Evolutionary conservation across 1,139 yeast genomes (phyloP), one percentile per base, ranked within the genome.

Genomic region (Geotrichum restrictum): DNA sequence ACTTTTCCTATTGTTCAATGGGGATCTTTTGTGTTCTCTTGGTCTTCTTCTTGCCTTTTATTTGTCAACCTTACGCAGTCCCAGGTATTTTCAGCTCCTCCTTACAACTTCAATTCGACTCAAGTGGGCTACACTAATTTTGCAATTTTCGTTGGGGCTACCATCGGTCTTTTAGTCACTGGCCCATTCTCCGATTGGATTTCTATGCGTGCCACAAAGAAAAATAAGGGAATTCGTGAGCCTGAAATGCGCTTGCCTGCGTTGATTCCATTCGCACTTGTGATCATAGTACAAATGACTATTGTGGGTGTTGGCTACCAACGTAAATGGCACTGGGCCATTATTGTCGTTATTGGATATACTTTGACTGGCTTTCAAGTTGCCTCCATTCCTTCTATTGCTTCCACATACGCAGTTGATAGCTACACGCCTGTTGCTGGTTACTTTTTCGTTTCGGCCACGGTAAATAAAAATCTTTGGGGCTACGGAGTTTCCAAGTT

Each of bases 301-400:
- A 74, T 86, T 75, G 86, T 86, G 72, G 94, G 94, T 37, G 81
- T 85, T 34, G 94, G 94, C 16, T 76, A 82, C 7, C 85, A 83
- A 13, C 81, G 79, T 54, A 72, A 73, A 37, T 68, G 78, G 56
- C 75, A 80, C 73, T 82, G 88, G 81, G 78, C 76, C 79, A 79
- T 64, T 1, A 56, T 64, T 4, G 52, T 60, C 31, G 56, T 66
- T 48, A 34, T 67, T 65, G 11, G 64, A 63, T 42, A 67, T 64
- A 70, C n/a, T 78, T 40, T 34, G 14, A 33, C 18, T 14, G 19
- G 39, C 14, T 22, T 43, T 24, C 31, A 43, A 43, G 31, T 43
- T 33, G 38, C 38, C 5, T 67, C 80, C 5, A 73, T 78, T 1
- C 82, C 83, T 22, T 75, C 80, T 0, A 72, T 78, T 54, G 72